Conservation (phyloP, 2,329 filamentous ascomycete species). For the Bimuria novae-zelandiae region DNA sequence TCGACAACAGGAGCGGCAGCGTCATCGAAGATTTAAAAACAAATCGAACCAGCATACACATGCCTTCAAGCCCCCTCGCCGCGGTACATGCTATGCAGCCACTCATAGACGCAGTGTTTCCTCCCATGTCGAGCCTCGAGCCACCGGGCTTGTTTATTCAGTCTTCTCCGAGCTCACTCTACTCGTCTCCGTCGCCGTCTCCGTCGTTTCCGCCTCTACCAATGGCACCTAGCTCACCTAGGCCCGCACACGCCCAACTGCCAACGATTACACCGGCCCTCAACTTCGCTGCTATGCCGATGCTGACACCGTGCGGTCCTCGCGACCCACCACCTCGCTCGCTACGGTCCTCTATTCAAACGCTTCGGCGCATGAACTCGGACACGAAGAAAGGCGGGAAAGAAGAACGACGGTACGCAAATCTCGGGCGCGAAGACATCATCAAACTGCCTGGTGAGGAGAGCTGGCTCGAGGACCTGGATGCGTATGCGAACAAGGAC, state of each 20-base stretch:
- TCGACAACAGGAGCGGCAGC: conserved; percentile 12
- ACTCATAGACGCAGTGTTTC: conserved; percentile 28
- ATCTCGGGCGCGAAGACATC: conserved; percentile 47
- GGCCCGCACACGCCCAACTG: conserved; percentile 25
- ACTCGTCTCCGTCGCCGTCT: conserved; percentile 20
- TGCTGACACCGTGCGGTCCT: conserved; percentile 31
- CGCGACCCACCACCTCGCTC: conserved; percentile 43
- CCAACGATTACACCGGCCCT: conserved; percentile 19
- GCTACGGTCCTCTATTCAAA: conserved; percentile 46
- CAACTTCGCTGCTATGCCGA: conserved; percentile 30
- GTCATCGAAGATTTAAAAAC: conserved; percentile 13
- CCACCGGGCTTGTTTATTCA: conserved; percentile 1
- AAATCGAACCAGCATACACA: conserved; percentile 17
- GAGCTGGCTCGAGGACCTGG: conserved; percentile 35
- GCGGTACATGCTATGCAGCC: conserved; percentile 25
- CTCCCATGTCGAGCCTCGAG: conserved; percentile 19
- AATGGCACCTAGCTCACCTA: conserved; percentile 28
- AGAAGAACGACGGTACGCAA: conserved; percentile 44
- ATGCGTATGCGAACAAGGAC: conserved; percentile 14
- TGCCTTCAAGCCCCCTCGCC: conserved; percentile 16
- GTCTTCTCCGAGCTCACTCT: conserved; percentile 25
- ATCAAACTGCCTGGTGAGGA: conserved; percentile 33
- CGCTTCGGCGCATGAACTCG: conserved; percentile 51
- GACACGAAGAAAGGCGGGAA: conserved; percentile 38
- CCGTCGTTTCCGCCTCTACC: conserved; percentile 21